A percentile compares a stretch with the other conserved stretches of the same genome.
phyloP scores from a whole-genome alignment of 257 asterid species.

The Plantago ovata region DNA sequence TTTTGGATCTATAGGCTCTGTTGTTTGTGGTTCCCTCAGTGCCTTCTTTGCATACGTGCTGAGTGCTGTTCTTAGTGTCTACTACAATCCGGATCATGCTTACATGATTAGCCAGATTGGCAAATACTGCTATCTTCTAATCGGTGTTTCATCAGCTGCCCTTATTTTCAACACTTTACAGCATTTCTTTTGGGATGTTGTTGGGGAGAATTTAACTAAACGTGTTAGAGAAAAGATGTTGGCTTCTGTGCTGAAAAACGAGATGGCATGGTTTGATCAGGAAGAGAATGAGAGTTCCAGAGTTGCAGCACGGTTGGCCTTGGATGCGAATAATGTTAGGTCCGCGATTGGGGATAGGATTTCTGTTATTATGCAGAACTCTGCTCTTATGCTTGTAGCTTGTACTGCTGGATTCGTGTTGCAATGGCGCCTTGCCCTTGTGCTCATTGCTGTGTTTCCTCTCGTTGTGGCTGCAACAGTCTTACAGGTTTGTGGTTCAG shows the following conservation, averaged over 20 bases:
- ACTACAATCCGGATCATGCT: slow-evolving; percentile 73
- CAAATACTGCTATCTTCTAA: slow-evolving; percentile 79
- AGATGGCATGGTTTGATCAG: slow-evolving; percentile 94
- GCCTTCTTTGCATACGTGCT: slow-evolving; percentile 88
- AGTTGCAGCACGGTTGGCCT: slow-evolving; percentile 79
- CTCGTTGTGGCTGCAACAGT: slow-evolving; percentile 90
- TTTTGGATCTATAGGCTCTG: slow-evolving; percentile 78
- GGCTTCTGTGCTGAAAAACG: slow-evolving; percentile 73
- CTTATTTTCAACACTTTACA: slow-evolving; percentile 82
- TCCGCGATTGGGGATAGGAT: slow-evolving; percentile 93
- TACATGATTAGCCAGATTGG: slow-evolving; percentile 72
- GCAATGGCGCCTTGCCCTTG: slow-evolving; percentile 93
- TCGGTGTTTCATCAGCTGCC: slow-evolving; percentile 89
- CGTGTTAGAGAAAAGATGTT: slow-evolving; percentile 87
- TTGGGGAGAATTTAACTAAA: slow-evolving; percentile 78
- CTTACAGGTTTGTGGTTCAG: slow-evolving; percentile 53
- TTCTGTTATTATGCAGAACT: slow-evolving; percentile 90
- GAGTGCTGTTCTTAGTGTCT: slow-evolving; percentile 84
- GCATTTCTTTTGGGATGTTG: slow-evolving; percentile 90
- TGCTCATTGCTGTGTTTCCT: slow-evolving; percentile 84
- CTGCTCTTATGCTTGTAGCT: slow-evolving; percentile 93
- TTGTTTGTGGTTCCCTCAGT: slow-evolving; percentile 84
- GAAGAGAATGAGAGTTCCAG: slow-evolving; percentile 90
- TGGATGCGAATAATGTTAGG: slow-evolving; percentile 83
- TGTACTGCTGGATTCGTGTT: slow-evolving; percentile 92